phyloP scores from a whole-genome alignment of 2,329 filamentous ascomycete genomes.

The Allantophomopsis cytisporea region DNA sequence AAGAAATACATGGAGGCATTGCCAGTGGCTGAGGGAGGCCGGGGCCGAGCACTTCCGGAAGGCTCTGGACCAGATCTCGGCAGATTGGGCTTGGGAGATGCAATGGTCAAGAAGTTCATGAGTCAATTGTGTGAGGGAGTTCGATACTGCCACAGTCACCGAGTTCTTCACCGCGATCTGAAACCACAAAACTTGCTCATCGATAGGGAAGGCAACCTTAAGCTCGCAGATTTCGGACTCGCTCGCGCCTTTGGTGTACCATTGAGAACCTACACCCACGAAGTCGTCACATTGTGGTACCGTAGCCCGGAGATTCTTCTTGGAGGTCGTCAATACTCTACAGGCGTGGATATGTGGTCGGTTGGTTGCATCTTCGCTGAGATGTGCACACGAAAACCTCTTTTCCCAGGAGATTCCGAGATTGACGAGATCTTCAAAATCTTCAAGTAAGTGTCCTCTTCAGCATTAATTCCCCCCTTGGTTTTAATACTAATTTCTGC shows the following conservation, averaged over 20 bases:
- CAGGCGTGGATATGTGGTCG: constrained; percentile 93
- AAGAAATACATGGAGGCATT: constrained; percentile 96
- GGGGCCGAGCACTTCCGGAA: constrained; percentile 74
- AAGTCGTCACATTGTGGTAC: constrained; percentile 93
- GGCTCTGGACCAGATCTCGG: constrained; percentile 51
- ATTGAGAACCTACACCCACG: constrained; percentile 82
- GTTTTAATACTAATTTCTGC: constrained; percentile 8
- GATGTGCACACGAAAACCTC: constrained; percentile 87
- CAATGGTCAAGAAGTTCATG: constrained; percentile 90
- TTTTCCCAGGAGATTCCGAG: constrained; percentile 86
- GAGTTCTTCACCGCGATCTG: constrained; percentile 75
- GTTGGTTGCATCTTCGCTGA: constrained; percentile 91
- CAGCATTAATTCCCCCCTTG: not conserved
- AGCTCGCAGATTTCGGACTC: constrained; percentile 81
- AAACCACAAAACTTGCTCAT: constrained; percentile 89
- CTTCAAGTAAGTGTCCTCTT: constrained; percentile 51
- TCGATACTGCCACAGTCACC: constrained; percentile 78
- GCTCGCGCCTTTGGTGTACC: constrained; percentile 86
- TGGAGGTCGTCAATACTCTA: constrained; percentile 83
- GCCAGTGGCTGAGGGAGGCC: constrained; percentile 70
- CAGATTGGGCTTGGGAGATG: constrained; percentile 59
- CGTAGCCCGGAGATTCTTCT: constrained; percentile 82
- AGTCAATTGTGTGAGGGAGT: constrained; percentile 74
- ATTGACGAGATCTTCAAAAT: constrained; percentile 94
- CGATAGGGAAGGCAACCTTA: constrained; percentile 74